phyloP scores from a whole-genome alignment of 176 grass and related monocot species.

The Zea mays region Zm-B73-REFERENCE-NAM-5.0 NC_050103.1:178794501-178795000 shows the following conservation, averaged over 20 bases:
- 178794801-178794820: constrained; percentile 98
- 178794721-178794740: background rate
- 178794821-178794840: constrained; percentile 89
- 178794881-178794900: constrained; percentile 97
- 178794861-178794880: constrained; percentile 92
- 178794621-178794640: background rate
- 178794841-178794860: constrained; percentile 75
- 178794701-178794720: constrained; percentile 4
- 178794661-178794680: background rate
- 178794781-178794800: constrained; percentile 96
- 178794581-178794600: constrained; percentile 16
- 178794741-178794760: constrained; percentile 20
- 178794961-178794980: constrained; percentile 42
- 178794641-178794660: background rate
- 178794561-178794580: background rate
- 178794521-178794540: background rate
- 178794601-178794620: background rate
- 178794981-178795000: background rate
- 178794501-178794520: background rate
- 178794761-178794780: constrained; percentile 87
- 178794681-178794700: background rate
- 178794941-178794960: constrained; percentile 94
- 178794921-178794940: constrained; percentile 99
- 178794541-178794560: background rate
- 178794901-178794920: constrained; percentile 92